Evolutionary conservation across 768 basidiomycete species (phyloP).

Genomic region (Leccinellum albellum): DNA sequence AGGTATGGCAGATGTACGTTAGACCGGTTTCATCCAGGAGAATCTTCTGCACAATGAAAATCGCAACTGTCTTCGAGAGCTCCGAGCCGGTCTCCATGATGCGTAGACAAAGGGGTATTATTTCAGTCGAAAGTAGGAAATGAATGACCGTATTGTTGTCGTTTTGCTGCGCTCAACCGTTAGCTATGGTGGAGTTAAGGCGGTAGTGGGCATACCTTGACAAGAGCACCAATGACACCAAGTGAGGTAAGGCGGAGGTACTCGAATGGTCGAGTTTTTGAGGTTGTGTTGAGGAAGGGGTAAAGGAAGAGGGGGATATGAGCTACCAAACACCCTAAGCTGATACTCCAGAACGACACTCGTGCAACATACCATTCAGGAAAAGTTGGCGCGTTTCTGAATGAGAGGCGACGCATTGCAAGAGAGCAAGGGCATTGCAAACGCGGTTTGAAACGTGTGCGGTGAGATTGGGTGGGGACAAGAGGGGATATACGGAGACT

Average conservation of each 20-base stretch:
- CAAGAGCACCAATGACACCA: conserved; percentile 98
- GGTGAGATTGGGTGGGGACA: conserved; percentile 92
- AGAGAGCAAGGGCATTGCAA: conserved; percentile 94
- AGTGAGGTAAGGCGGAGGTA: conserved; percentile 98
- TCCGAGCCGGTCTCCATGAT: conserved; percentile 99
- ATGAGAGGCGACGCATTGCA: conserved; percentile 98
- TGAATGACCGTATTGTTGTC: conserved; percentile 99
- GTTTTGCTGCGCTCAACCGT: conserved; percentile 72
- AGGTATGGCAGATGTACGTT: conserved; percentile 99
- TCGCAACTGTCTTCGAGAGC: conserved; percentile 97
- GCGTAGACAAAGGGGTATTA: conserved; percentile 96
- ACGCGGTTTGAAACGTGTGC: conserved; percentile 98
- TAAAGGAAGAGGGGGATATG: conserved; percentile 95
- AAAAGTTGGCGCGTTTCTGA: conserved; percentile 94
- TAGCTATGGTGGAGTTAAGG: conserved; percentile 5
- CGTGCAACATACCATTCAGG: conserved; percentile 65
- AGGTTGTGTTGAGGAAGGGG: conserved; percentile 97
- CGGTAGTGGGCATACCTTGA: conserved; percentile 62
- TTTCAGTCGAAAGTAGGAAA: conserved; percentile 97
- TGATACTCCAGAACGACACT: not conserved
- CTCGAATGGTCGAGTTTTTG: conserved; percentile 99
- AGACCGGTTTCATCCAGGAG: conserved; percentile 95
- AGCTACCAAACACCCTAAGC: conserved; percentile 46
- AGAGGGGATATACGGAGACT: conserved; percentile 93
- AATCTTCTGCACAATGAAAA: conserved; percentile 99